Conservation (phyloP, 805 yeast genomes). For the Hanseniaspora meyeri region DNA sequence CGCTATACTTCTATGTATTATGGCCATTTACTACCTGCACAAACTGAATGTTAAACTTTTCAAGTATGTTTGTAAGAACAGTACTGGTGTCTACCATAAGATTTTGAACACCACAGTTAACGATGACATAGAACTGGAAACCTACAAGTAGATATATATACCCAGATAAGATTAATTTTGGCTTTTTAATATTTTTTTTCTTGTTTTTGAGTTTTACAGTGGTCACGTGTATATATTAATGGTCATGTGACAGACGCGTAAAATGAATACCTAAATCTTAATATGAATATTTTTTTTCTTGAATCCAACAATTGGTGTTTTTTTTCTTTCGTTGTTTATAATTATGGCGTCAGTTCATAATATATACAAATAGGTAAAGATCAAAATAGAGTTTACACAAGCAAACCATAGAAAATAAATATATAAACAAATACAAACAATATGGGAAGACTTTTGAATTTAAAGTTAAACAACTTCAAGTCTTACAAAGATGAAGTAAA, state of each 20-base stretch:
- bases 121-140: not conserved
- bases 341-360: not conserved
- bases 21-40: conserved; percentile 17
- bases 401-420: no score
- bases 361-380: no score
- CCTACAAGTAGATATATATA: not conserved
- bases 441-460: conserved; percentile 75
- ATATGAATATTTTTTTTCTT: not conserved
- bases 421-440: not conserved
- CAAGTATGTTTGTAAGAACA: conserved; percentile 6
- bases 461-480: conserved; percentile 79
- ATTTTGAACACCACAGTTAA: not conserved
- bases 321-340: not conserved
- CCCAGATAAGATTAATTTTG: not conserved
- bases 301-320: not conserved
- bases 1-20: conserved; percentile 17
- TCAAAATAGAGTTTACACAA: no score
- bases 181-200: not conserved
- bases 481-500: conserved; percentile 68
- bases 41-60: conserved; percentile 18
- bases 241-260: conserved; percentile 9
- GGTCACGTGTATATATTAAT: not conserved
- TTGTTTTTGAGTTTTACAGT: not conserved
- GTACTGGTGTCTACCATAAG: conserved; percentile 4
- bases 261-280: not conserved